Evolutionary conservation across 305 asterid species (phyloP), one percentile per base, ranked within the genome.

Genomic region (Rubia peregrina): DNA sequence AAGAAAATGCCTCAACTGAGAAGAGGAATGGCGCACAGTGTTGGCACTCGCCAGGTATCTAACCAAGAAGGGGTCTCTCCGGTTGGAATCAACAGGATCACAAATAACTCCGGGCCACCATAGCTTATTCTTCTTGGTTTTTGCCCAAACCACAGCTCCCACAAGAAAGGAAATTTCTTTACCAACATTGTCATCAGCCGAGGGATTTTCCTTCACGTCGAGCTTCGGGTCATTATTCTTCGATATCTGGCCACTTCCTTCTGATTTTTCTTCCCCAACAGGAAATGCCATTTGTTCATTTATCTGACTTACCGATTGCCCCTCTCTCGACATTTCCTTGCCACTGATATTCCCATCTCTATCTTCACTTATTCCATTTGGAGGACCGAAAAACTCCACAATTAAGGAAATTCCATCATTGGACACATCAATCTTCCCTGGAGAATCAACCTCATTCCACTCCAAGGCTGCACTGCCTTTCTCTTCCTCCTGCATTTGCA

Each of bases 21-120:
- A 75, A 40, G 73, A 55, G n/a, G 62, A 63, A 74, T 91, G 84
- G 91, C 91, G 82, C 69, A 80, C 71, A 56, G 61, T 80, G 74
- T 72, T 67, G 55, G 81, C 74, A 78, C 69, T 88, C 12, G 91
- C 96, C 43, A 79, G 86, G 74, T 74, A 81, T 46, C 85, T 88
- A 41, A 86, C 93, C 61, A 85, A 85, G 77, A 78, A 76, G 61
- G 66, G 19, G 44, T 73, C 79, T 76, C 49, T 79, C 44, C 75
- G 63, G 10, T 70, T 77, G 41, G 84, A 65, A 73, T 78, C 77
- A 24, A 42, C 65, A 68, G 91, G 88, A 81, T 82, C 86, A 8
- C 73, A 80, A 62, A 92, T 72, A 71, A 85, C 78, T 65, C 94
- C 96, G 1, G 98, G 98, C 96, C 98, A 92, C 98, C 98, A 92